Evolutionary conservation across 2,329 filamentous ascomycete species (phyloP).

Genomic region (Neofusicoccum laricinum): DNA sequence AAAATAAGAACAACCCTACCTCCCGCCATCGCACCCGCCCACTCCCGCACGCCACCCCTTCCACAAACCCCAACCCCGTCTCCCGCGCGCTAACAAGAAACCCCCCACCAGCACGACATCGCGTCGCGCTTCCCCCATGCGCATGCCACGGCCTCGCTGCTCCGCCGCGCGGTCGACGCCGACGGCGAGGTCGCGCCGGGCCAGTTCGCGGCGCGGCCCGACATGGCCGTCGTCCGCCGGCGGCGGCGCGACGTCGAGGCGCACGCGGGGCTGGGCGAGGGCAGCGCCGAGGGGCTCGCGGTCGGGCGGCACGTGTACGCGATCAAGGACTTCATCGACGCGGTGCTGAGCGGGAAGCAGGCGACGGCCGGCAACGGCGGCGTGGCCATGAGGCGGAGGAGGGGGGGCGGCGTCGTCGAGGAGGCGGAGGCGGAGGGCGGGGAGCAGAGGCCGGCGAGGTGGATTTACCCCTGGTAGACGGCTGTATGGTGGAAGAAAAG

Average conservation of each 20-base stretch:
- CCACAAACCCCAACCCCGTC: neutral
- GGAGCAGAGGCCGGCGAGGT: constrained; percentile 30
- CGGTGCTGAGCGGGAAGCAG: constrained; percentile 24
- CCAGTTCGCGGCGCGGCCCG: constrained; percentile 27
- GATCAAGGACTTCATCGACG: constrained; percentile 25
- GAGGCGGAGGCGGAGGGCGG: constrained; percentile 12
- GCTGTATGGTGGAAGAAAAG: neutral
- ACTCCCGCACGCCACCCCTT: neutral
- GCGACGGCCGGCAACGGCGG: constrained; percentile 25
- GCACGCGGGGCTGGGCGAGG: constrained; percentile 22
- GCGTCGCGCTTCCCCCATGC: neutral
- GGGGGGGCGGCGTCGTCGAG: constrained; percentile 25
- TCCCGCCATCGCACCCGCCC: neutral
- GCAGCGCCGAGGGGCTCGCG: constrained; percentile 24
- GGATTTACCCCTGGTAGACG: constrained; percentile 29
- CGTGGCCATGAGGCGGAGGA: constrained; percentile 30
- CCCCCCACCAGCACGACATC: constrained; percentile 11
- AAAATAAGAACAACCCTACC: too few relatives aligned
- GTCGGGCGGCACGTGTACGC: constrained; percentile 17
- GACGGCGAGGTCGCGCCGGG: constrained; percentile 36
- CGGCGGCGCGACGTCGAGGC: neutral
- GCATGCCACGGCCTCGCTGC: constrained; percentile 19
- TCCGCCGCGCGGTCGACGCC: constrained; percentile 23
- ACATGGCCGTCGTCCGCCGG: too few relatives aligned
- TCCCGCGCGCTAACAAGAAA: neutral